Evolutionary conservation across 176 grass and related monocot genomes (phyloP), one percentile per base, ranked within the genome.

Genomic region (Phoenix dactylifera): DNA sequence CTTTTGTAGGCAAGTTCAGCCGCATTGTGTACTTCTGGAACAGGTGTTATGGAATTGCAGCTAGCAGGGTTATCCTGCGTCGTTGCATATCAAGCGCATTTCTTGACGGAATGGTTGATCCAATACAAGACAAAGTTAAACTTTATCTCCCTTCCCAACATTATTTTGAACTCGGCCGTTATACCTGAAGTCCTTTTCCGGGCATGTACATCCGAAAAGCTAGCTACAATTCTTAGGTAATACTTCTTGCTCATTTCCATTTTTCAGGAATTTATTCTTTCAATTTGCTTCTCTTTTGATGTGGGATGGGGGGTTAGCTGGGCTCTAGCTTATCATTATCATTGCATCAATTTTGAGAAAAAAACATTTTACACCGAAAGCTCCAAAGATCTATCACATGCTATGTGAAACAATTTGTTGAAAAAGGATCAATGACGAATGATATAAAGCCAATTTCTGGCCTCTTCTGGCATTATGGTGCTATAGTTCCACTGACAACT

Each of bases 71-170:
- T 97, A 63, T 84, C 92, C 20, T 87, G 78, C 75, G 76, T 91
- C 18, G 92, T 97, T 72, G 78, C 92, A 67, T 91, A 97, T 71
- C 74, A 55, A 72, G 84, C 92, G 77, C 87, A 97, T 85, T 68
- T 85, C 26, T 77, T 97, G 60, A 97, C 92, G 14, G 84, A 97
- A 74, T 91, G 72, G 51, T 72, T 97, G n/a, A 85, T 97, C 60
- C 63, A 73, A 25, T 29, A 83, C 65, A 97, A 75, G 56, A 91
- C 74, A 54, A 91, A 76, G 63, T 85, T 97, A 60, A 72, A 97
- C 6, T 91, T 73, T 73, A 97, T 97, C 71, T 88, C 84, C 69
- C 76, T 97, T 25, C 93, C 87, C 16, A 97, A 97, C 66, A 97
- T 91, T 75, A 81, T 97, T 62, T 82, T 97, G 65, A 80, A 81